Conservation (phyloP, 371 early-diverging fungal species). For the Mucor racemosus region DNA sequence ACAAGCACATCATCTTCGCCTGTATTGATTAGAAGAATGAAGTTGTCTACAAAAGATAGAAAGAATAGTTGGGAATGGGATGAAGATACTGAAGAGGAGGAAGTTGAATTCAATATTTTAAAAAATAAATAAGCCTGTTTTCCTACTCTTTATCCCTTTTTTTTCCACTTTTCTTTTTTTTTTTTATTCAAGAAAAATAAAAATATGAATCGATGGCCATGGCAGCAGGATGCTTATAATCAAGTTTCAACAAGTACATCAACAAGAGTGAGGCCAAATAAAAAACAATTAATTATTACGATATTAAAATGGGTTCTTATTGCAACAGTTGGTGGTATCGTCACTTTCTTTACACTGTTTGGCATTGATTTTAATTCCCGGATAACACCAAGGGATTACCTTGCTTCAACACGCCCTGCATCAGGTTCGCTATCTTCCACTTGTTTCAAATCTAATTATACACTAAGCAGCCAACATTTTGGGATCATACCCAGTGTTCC, state of each 20-base stretch:
- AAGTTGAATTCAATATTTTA: conserved; percentile 2
- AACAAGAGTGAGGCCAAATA: conserved; percentile 6
- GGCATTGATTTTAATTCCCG: conserved; percentile 51
- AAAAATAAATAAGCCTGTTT: conserved; percentile 4
- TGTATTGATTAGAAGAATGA: conserved; percentile 23
- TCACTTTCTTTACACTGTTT: conserved; percentile 39
- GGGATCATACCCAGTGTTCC: conserved; percentile 44
- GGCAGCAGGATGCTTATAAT: neutral
- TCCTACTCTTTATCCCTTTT: neutral
- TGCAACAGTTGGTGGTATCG: neutral
- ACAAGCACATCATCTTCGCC: conserved; percentile 16
- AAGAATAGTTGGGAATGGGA: conserved; percentile 29
- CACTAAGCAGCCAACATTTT: conserved; percentile 17
- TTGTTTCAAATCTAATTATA: conserved; percentile 17
- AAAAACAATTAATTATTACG: neutral
- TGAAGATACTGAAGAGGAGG: conserved; percentile 11
- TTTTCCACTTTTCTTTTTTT: neutral
- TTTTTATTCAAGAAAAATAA: neutral
- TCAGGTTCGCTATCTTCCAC: conserved; percentile 31
- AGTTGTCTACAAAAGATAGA: conserved; percentile 15
- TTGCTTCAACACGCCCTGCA: conserved; percentile 28
- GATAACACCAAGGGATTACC: conserved; percentile 37
- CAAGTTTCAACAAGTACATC: neutral
- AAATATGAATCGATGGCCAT: neutral
- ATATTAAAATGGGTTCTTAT: conserved; percentile 19